A percentile compares a stretch with the other conserved stretches of the same genome.
These are phyloP conservation scores for Paraurostyla sp. DNA, from an alignment of 73 alveolate genomes.

Conservation along the genomic window DNA sequence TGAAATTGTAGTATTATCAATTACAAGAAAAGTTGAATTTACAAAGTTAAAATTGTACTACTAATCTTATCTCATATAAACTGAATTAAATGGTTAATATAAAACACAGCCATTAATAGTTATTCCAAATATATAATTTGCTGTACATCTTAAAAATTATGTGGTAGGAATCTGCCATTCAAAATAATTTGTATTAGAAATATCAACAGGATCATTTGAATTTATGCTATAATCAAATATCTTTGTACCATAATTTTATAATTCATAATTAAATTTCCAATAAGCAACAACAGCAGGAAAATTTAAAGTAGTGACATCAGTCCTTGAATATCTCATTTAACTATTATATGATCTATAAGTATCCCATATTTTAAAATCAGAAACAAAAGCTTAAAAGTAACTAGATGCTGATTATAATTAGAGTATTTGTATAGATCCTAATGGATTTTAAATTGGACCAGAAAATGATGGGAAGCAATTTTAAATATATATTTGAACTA, in stretches of 20 bases:
- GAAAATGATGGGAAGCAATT: no score
- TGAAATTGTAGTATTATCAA: neutral
- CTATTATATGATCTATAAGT: neutral
- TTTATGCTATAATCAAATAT: slow-evolving; percentile 15
- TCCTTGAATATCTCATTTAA: neutral
- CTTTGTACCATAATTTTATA: neutral
- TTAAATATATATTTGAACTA: no score
- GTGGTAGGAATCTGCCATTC: no score
- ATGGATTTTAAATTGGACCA: no score
- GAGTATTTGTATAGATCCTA: no score
- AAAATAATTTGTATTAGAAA: no score
- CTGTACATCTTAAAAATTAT: no score
- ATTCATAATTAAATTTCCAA: slow-evolving; percentile 1
- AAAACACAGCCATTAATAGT: neutral
- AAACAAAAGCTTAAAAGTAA: neutral
- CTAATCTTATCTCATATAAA: neutral
- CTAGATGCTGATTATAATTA: neutral
- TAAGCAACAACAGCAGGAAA: neutral
- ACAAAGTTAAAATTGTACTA: neutral
- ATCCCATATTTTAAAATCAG: slow-evolving; percentile 30
- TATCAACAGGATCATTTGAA: slow-evolving; percentile 24
- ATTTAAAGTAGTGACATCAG: neutral
- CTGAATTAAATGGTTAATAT: neutral
- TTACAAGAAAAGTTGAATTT: slow-evolving; percentile 25
- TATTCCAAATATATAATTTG: neutral